phyloP scores from a whole-genome alignment of 257 asterid species.

The Jacaranda copaia region DNA sequence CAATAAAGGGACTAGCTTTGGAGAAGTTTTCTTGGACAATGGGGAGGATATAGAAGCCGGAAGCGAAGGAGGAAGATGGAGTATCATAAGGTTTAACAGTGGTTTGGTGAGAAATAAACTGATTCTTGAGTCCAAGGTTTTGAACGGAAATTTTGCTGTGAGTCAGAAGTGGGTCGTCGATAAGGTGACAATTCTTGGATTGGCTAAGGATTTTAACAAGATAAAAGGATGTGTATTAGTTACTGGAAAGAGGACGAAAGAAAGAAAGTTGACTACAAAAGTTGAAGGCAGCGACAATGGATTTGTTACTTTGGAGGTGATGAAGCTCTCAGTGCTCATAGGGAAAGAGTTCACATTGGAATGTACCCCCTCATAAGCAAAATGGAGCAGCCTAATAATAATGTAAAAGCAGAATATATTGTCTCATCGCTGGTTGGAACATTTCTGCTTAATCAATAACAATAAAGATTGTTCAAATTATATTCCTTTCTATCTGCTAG shows the following conservation, averaged over 20 bases:
- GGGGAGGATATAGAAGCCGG: constrained; percentile 64
- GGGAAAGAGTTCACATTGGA: constrained; percentile 50
- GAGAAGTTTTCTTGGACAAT: constrained; percentile 66
- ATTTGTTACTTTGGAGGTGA: constrained; percentile 43
- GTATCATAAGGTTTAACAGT: constrained; percentile 41
- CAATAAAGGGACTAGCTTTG: constrained; percentile 37
- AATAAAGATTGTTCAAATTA: too few species aligned
- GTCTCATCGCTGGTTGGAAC: neutral
- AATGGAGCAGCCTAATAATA: constrained; percentile 19
- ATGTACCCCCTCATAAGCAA: constrained; percentile 22
- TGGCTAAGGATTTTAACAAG: constrained; percentile 30
- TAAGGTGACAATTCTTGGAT: constrained; percentile 48
- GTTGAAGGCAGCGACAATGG: constrained; percentile 33
- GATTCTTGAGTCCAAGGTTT: constrained; percentile 48
- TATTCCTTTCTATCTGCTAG: too few species aligned
- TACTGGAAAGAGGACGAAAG: constrained; percentile 23
- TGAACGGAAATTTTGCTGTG: constrained; percentile 50
- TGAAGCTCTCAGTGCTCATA: constrained; percentile 34
- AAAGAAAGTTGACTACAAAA: constrained; percentile 8
- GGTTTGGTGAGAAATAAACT: constrained; percentile 34
- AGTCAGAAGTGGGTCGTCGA: constrained; percentile 46
- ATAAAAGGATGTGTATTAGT: constrained; percentile 35
- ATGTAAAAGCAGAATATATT: neutral
- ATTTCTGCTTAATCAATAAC: neutral
- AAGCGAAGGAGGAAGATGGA: constrained; percentile 53